Percentiles rank a stretch among this genome's conserved stretches.
Conservation (phyloP, 2,329 filamentous ascomycete species). For the Aspergillus arachidicola region DNA sequence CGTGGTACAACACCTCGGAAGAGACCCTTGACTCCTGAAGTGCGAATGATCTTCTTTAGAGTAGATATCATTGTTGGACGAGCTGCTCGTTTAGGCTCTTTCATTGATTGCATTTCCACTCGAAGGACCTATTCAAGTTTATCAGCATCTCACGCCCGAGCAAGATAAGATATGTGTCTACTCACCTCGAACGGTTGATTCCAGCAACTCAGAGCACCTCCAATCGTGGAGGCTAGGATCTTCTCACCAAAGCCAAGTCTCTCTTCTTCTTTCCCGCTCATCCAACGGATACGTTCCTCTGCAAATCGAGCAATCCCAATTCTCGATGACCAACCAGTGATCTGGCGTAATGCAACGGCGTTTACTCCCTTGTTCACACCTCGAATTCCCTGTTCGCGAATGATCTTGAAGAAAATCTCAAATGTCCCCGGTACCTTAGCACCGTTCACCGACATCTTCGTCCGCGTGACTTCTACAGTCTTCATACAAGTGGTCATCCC, state of each 20-base stretch:
- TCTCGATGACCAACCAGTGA: conserved; percentile 21
- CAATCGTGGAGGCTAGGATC: no score
- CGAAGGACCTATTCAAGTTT: no score
- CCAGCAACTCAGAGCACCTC: no score
- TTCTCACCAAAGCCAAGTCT: no score
- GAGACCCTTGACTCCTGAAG: neutral
- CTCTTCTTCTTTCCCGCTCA: no score
- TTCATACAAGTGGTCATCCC: conserved; percentile 99
- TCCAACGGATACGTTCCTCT: neutral
- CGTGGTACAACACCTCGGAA: neutral
- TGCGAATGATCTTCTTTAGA: neutral
- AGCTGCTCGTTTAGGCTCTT: no score
- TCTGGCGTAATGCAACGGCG: conserved; percentile 19
- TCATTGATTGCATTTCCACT: no score
- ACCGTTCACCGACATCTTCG: conserved; percentile 39
- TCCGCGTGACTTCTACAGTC: conserved; percentile 96
- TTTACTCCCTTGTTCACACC: conserved; percentile 20
- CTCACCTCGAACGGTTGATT: no score
- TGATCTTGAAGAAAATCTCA: neutral
- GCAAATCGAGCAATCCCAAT: conserved; percentile 27
- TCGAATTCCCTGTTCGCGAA: conserved; percentile 8
- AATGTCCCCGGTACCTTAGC: no score
- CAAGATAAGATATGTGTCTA: no score
- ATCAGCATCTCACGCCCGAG: no score
- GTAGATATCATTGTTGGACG: no score